Base-by-base conservation (phyloP, 805 yeast genomes). In the Starmera quercuum region DNA sequence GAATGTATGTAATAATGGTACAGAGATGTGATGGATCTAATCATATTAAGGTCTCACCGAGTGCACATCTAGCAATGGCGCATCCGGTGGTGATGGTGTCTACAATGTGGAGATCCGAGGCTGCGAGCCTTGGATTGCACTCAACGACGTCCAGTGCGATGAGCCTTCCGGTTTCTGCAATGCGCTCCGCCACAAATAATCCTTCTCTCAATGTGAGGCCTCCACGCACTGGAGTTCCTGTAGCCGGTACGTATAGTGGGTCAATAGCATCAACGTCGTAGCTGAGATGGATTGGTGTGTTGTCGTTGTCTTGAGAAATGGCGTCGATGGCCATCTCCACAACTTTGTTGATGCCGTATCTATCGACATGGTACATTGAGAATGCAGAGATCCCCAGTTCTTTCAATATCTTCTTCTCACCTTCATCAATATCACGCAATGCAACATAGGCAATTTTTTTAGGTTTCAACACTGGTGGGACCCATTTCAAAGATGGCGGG, bases 211-310 rank as follows among this genome's bases (percentile, higher is more conserved):
- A 71, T 7, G 96, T 80, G 44, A 90, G 67, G 4, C 98, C 98
- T 44, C 97, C 97, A 57, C 95, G 78, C 12, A 90, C 98, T 28
- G 97, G 90, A 1, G 98, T 92, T 35, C 98, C 98, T 1, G 98
- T 90, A 26, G 97, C 95, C 14, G 96, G 97, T 11, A 92, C 96
- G 53, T 68, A 87, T 41, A 77, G 70, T 31, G 97, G 97, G 60
- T 90, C 98, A 38, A 92, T 80, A 28, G 97, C 97, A 61, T 90
- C 98, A 29, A 90, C 97, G 54, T 90, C 98, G 56, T 88, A 90
- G 19, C 94, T 81, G 44, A 92, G 62, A 64, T 90, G 96, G 42
- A 92, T 71, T 32, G 98, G 97, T 31, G 46, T 45, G 11, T 71
- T 60, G 35, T 70, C 64, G 15, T 75, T 71, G 35, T 73, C 69